Evolutionary conservation across 1,139 yeast species (phyloP).

Genomic region (Schwanniomyces etchellsii): DNA sequence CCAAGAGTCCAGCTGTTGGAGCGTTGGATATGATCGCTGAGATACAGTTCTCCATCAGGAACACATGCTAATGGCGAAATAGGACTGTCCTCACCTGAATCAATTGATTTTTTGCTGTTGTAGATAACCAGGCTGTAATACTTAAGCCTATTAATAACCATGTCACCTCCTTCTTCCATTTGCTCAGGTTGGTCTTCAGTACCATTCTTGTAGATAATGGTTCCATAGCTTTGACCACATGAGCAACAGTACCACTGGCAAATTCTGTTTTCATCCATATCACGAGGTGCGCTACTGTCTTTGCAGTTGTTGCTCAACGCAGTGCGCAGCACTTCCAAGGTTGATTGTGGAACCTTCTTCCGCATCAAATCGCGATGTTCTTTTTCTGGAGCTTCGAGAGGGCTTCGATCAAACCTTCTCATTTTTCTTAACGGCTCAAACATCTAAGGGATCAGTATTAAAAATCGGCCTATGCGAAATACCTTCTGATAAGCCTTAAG

Average conservation of each 20-base stretch:
- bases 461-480: no score
- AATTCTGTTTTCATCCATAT: constrained; percentile 22
- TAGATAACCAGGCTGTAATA: constrained; percentile 27
- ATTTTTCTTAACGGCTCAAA: no score
- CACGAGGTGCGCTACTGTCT: neutral
- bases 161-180: constrained; percentile 1
- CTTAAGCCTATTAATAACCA: constrained; percentile 14
- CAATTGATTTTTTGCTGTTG: constrained; percentile 11
- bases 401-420: no score
- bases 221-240: constrained; percentile 47
- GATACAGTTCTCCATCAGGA: neutral
- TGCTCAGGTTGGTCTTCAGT: constrained; percentile 1
- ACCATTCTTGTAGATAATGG: constrained; percentile 25
- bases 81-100: neutral
- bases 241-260: constrained; percentile 52
- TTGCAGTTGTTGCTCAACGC: no score
- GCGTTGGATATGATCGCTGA: neutral
- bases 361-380: no score
- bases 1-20: neutral
- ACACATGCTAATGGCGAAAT: constrained; percentile 1
- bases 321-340: no score
- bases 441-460: no score
- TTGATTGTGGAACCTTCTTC: no score
- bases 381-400: no score
- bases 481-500: no score